Evolutionary conservation across 805 yeast genomes (phyloP), one percentile per base, ranked within the genome.

Genomic region (Candida mattraensis): DNA sequence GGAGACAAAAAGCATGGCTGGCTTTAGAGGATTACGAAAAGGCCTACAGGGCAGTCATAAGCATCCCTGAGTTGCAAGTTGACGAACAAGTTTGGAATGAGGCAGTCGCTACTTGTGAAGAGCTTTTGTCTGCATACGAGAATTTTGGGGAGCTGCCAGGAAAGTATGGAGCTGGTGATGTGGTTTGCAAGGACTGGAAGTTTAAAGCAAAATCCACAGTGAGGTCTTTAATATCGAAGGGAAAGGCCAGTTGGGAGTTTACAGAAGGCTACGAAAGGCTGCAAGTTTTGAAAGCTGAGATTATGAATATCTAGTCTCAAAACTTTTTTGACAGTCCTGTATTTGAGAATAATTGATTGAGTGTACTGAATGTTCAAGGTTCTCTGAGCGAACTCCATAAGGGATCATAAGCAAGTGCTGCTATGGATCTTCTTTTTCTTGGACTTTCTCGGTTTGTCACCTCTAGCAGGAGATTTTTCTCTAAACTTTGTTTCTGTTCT

Each of bases 171-270:
- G 88, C 87, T 2, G 94, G 82, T 14, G 87, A 84, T 56, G 47
- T 82, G n/a, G 94, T 89, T 7, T 88, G 96, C 58, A 78, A 81
- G 53, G 95, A 88, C 55, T 89, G 97, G 97, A 83, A 78, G 54
- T 85, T 82, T 63, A 87, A 87, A 57, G 80, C 95, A 2, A 72
- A 80, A 44, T 72, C 84, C 11, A 67, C 85, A 1, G 72, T 88
- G 14, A 72, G 94, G 52, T 74, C 86, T 1, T 66, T 88, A 46
- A 72, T 85, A 76, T 79, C 91, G 12, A 83, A 80, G 54, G 96
- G 96, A 7, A 82, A 76, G 50, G 65, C 69, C 16, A 72, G 72
- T 44, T 88, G 96, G 96, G 89, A 84, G 48, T 87, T 75, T 43
- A 69, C 83, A 3, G 80, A 74, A 22, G 93, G 87, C 2, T 88